Evolutionary conservation across 495 filamentous ascomycete species (phyloP).

Genomic region (Parathielavia hyrcaniae): DNA sequence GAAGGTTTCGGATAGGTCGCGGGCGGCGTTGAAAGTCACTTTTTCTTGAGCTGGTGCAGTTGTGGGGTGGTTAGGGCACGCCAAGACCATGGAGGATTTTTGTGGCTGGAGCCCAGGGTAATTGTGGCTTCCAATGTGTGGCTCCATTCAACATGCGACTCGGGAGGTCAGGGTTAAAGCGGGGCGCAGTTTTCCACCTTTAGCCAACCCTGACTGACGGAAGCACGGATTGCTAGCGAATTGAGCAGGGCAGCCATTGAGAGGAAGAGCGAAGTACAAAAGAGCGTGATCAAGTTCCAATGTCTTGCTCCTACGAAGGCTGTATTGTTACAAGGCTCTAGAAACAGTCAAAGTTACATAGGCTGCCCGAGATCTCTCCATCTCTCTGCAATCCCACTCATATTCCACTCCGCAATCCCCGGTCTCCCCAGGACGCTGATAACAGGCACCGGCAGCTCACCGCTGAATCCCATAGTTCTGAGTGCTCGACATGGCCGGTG

Average conservation of each 20-base stretch:
- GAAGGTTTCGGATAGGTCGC: slow-evolving; percentile 8
- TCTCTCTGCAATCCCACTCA: not conserved
- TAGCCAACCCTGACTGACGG: not conserved
- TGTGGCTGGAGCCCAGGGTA: not conserved
- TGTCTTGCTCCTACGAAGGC: not conserved
- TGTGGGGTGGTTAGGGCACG: slow-evolving; percentile 19
- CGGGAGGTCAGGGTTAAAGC: not conserved
- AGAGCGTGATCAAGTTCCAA: too few species aligned
- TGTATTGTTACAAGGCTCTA: slow-evolving; percentile 6
- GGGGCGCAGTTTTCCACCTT: not conserved
- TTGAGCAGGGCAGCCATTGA: too few species aligned
- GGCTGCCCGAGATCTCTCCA: not conserved
- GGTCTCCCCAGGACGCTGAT: not conserved
- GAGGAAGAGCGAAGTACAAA: not conserved
- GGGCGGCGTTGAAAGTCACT: not conserved
- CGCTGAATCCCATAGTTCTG: slow-evolving; percentile 2
- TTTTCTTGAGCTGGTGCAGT: slow-evolving; percentile 13
- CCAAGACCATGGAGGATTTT: not conserved
- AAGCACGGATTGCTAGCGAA: too few species aligned
- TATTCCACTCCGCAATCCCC: too few species aligned
- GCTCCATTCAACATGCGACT: not conserved
- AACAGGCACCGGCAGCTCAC: not conserved
- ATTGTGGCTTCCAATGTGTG: not conserved
- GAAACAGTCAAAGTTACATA: not conserved
- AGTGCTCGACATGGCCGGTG: slow-evolving; percentile 10